Percentiles rank a stretch among this genome's conserved stretches.
These are phyloP conservation scores for Blastobotrys arbuscula DNA, from an alignment of 1,139 yeast species.

Conservation along the genomic window DNA sequence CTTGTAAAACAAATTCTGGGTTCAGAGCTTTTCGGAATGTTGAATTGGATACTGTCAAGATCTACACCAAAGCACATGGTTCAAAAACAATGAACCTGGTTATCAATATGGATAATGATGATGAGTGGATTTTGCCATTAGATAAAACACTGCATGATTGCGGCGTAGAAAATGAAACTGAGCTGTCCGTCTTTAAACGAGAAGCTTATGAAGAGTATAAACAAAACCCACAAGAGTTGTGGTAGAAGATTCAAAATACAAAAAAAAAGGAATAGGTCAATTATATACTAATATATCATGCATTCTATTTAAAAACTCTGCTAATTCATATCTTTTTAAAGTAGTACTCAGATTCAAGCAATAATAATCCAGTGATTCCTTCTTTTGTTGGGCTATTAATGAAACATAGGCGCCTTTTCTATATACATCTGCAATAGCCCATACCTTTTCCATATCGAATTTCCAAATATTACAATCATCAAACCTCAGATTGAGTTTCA, in stretches of 20 bases:
- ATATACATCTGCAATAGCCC: too few relatives aligned
- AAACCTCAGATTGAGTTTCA: too few relatives aligned
- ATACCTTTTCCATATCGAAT: too few relatives aligned
- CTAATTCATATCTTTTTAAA: too few relatives aligned
- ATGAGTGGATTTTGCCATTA: slow-evolving; percentile 57
- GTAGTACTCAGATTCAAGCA: too few relatives aligned
- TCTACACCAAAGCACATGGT: slow-evolving; percentile 93
- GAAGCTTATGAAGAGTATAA: slow-evolving; percentile 63
- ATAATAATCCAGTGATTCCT: too few relatives aligned
- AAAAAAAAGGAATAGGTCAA: background rate
- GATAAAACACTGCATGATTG: slow-evolving; percentile 51
- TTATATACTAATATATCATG: too few relatives aligned
- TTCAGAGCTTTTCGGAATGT: slow-evolving; percentile 80
- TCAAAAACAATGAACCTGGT: slow-evolving; percentile 90
- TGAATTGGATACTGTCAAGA: slow-evolving; percentile 64
- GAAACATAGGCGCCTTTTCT: too few relatives aligned
- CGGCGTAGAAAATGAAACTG: slow-evolving; percentile 85
- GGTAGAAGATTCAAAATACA: slow-evolving; percentile 43
- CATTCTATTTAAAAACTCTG: too few relatives aligned
- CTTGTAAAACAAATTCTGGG: slow-evolving; percentile 41
- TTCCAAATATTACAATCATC: too few relatives aligned
- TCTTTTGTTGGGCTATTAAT: too few relatives aligned
- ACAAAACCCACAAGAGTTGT: slow-evolving; percentile 81
- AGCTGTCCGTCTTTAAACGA: slow-evolving; percentile 68
- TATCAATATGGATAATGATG: slow-evolving; percentile 79